These are phyloP conservation scores for Penicillium sp. DNA, from an alignment of 2,329 filamentous ascomycete species.

Conservation along the genomic window DNA sequence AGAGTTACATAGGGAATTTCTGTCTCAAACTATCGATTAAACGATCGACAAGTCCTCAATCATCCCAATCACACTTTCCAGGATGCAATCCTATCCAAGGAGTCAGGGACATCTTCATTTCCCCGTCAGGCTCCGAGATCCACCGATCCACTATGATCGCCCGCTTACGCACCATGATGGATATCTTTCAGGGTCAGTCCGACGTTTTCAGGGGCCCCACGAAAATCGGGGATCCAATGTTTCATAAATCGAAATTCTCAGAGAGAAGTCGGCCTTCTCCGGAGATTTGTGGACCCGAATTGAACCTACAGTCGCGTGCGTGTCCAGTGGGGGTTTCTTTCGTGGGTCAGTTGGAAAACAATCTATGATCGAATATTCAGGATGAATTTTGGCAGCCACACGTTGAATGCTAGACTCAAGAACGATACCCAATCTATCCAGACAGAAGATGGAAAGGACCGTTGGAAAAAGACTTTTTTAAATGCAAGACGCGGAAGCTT, in stretches of 20 bases:
- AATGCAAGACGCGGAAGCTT: too few species aligned
- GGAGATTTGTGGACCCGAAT: background rate
- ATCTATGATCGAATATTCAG: too few species aligned
- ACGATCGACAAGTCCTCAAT: background rate
- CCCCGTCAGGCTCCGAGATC: background rate
- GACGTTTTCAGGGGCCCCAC: constrained; percentile 13
- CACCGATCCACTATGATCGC: constrained; percentile 24
- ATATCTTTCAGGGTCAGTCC: constrained; percentile 11
- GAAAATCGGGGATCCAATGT: constrained; percentile 22
- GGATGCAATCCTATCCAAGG: background rate
- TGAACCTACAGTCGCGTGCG: too few species aligned
- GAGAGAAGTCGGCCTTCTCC: background rate
- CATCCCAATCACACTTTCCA: too few species aligned
- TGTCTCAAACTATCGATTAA: background rate
- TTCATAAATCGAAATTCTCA: constrained; percentile 9
- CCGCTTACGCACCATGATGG: constrained; percentile 10
- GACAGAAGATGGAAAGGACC: too few species aligned
- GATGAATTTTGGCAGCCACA: too few species aligned
- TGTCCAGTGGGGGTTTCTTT: too few species aligned
- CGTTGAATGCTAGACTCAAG: too few species aligned
- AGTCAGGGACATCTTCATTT: background rate
- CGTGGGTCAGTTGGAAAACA: too few species aligned
- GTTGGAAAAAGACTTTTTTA: too few species aligned
- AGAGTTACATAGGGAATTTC: too few species aligned
- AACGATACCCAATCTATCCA: too few species aligned